Evolutionary conservation across 345 rosid genomes (phyloP).

Genomic region (Rhodomyrtus tomentosa): DNA sequence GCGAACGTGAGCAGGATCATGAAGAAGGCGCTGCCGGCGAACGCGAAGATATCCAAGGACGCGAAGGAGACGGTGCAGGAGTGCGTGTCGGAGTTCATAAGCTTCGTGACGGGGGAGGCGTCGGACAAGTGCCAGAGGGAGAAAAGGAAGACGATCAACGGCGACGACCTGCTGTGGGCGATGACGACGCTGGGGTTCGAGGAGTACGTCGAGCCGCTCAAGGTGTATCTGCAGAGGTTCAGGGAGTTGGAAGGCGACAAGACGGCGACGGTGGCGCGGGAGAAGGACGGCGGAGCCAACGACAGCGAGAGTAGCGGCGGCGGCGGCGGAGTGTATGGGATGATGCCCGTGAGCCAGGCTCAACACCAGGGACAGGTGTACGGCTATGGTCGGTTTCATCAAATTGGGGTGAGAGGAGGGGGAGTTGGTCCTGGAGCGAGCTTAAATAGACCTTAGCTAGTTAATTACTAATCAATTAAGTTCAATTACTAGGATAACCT

Average conservation of each 20-base stretch:
- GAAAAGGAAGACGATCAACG: constrained; percentile 74
- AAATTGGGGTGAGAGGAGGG: neutral
- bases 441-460: constrained; percentile 8
- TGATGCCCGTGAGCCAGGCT: constrained; percentile 5
- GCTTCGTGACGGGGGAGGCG: constrained; percentile 71
- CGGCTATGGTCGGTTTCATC: constrained; percentile 10
- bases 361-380: constrained; percentile 3
- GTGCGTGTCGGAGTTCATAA: constrained; percentile 76
- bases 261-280: constrained; percentile 13
- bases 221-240: constrained; percentile 60
- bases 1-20: constrained; percentile 75
- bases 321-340: neutral
- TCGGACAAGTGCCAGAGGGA: constrained; percentile 75
- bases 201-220: constrained; percentile 63
- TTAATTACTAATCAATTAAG: neutral
- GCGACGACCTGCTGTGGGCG: constrained; percentile 50
- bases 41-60: constrained; percentile 71
- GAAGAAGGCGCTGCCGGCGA: constrained; percentile 67
- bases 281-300: constrained; percentile 17
- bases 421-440: neutral
- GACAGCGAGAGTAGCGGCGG: constrained; percentile 20
- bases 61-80: constrained; percentile 75
- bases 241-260: constrained; percentile 72
- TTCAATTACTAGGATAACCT: neutral
- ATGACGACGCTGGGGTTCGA: constrained; percentile 73